Percentiles rank a stretch among this genome's conserved stretches.
Evolutionary conservation across 2,329 filamentous ascomycete species (phyloP).

Genomic region (Emmonsiellopsis sp.): DNA sequence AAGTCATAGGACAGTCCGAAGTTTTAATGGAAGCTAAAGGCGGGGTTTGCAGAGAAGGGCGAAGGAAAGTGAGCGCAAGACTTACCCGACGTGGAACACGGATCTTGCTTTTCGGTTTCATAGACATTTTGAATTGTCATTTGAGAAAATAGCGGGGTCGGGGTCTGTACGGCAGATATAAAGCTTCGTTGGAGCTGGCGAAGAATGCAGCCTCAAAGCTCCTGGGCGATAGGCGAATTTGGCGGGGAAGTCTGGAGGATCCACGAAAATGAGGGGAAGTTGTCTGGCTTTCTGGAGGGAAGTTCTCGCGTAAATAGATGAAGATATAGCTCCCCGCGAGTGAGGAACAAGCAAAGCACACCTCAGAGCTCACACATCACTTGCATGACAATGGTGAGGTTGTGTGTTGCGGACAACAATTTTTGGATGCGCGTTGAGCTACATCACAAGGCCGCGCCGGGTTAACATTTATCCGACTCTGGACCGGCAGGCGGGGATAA

Average conservation of each 20-base stretch:
- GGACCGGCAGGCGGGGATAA: background rate
- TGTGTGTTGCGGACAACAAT: background rate
- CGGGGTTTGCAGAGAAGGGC: background rate
- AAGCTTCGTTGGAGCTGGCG: background rate
- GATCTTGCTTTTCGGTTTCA: conserved; percentile 54
- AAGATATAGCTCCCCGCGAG: too few relatives aligned
- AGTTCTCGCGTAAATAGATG: too few relatives aligned
- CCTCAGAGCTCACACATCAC: background rate
- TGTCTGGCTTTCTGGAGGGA: background rate
- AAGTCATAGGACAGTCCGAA: background rate
- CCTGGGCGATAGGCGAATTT: background rate
- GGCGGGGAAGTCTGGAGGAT: background rate
- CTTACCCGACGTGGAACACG: conserved; percentile 59
- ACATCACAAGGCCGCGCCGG: background rate
- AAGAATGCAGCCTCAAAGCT: too few relatives aligned
- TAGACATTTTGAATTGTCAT: conserved; percentile 19
- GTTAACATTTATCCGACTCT: background rate
- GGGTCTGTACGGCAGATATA: background rate
- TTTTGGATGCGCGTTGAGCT: background rate
- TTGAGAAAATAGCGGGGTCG: background rate
- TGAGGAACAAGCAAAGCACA: too few relatives aligned
- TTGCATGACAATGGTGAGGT: background rate
- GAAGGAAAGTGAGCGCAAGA: conserved; percentile 14
- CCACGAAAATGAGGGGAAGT: background rate
- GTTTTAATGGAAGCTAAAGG: background rate